A percentile compares a stretch with the other conserved stretches of the same genome.
Conservation (phyloP, 352 stramenopile genomes). For the Thalassiosira hispida region DNA sequence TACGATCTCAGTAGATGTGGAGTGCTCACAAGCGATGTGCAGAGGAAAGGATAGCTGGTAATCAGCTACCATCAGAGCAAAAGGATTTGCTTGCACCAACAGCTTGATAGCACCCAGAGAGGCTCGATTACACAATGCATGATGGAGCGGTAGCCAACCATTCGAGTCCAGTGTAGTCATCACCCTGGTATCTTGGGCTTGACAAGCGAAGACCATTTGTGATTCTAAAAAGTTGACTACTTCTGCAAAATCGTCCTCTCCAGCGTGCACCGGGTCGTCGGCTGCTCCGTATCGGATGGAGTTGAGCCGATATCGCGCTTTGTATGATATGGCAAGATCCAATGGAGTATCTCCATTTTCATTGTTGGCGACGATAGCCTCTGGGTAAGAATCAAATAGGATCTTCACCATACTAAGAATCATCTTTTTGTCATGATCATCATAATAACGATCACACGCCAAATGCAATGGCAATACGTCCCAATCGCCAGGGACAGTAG, state of each 20-base stretch:
- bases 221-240: slow-evolving; percentile 2
- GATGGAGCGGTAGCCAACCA: slow-evolving; percentile 2
- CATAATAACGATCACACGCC: neutral
- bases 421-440: neutral
- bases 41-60: neutral
- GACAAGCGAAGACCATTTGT: neutral
- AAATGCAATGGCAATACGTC: slow-evolving; percentile 14
- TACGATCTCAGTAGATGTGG: slow-evolving; percentile 13
- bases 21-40: slow-evolving; percentile 12
- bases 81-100: neutral
- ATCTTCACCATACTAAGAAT: neutral
- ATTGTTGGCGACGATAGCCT: slow-evolving; percentile 7
- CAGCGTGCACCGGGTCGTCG: no score
- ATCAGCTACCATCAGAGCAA: no score
- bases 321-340: neutral
- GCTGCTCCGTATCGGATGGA: no score
- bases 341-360: slow-evolving; percentile 13
- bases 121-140: neutral
- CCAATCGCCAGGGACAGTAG: no score
- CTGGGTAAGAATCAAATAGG: slow-evolving; percentile 4
- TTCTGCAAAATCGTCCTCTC: neutral
- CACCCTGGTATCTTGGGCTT: neutral
- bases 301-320: neutral
- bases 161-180: neutral
- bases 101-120: slow-evolving; percentile 8